Percentiles rank a stretch among this genome's conserved stretches.
phyloP scores from a whole-genome alignment of 2,329 filamentous ascomycete genomes.

The Cercospora sp. region DNA sequence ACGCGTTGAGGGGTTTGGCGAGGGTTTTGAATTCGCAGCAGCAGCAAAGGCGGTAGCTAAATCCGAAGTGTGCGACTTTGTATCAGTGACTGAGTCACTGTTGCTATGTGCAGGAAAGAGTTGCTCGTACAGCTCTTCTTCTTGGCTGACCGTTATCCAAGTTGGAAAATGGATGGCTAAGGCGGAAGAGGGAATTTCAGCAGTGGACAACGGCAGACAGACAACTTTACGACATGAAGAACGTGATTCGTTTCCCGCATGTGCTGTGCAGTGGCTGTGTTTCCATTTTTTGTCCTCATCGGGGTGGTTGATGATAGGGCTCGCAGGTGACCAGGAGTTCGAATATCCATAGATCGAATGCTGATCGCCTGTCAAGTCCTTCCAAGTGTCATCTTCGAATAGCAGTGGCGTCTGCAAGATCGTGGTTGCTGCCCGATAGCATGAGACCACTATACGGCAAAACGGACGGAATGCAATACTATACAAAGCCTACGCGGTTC shows the following conservation, averaged over 20 bases:
- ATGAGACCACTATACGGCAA: background rate
- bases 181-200: background rate
- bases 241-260: background rate
- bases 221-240: background rate
- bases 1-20: slow-evolving; percentile 71
- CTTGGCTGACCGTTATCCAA: background rate
- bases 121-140: background rate
- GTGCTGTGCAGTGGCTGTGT: background rate
- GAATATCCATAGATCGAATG: background rate
- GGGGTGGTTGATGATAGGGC: background rate
- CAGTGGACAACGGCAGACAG: background rate
- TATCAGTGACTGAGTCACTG: background rate
- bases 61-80: background rate
- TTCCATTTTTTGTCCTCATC: background rate
- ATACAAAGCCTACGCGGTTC: background rate
- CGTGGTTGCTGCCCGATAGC: background rate
- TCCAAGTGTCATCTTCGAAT: background rate
- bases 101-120: background rate
- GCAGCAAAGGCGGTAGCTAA: slow-evolving; percentile 20
- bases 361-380: background rate
- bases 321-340: background rate
- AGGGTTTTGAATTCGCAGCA: slow-evolving; percentile 55
- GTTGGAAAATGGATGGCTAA: background rate
- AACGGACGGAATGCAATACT: background rate
- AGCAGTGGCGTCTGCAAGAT: background rate